phyloP scores from a whole-genome alignment of 108 stramenopile genomes.

The Cylindrotheca fusiformis region DNA sequence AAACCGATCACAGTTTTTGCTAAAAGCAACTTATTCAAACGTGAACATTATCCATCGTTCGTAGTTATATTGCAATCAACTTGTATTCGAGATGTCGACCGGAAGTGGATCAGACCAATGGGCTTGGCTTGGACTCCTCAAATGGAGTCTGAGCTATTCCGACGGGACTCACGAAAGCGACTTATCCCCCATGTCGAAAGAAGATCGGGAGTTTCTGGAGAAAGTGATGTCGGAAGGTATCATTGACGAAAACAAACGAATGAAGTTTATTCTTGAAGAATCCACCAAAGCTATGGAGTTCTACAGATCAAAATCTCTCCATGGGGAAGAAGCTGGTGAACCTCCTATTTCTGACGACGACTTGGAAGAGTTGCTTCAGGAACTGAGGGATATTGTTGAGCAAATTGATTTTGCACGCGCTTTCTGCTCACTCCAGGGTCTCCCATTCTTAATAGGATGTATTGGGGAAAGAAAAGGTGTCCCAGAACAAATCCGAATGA shows the following conservation, averaged over 20 bases:
- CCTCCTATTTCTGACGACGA: conserved; percentile 42
- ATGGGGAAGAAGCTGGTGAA: conserved; percentile 14
- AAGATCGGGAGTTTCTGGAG: conserved; percentile 78
- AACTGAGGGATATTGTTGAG: conserved; percentile 87
- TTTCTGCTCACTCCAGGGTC: conserved; percentile 69
- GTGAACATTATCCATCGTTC: too few relatives aligned
- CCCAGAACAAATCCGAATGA: conserved; percentile 48
- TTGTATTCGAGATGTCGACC: too few relatives aligned
- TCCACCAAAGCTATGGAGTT: conserved; percentile 55
- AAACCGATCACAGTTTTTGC: too few relatives aligned
- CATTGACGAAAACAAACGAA: conserved; percentile 76
- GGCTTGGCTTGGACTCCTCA: conserved; percentile 84
- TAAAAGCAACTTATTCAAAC: too few relatives aligned
- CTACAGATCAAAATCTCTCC: conserved; percentile 5
- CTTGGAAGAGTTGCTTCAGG: conserved; percentile 66
- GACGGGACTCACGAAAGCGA: conserved; percentile 68
- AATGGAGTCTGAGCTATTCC: conserved; percentile 73
- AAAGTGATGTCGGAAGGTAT: conserved; percentile 84
- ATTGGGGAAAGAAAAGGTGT: conserved; percentile 42
- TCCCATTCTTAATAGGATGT: conserved; percentile 72
- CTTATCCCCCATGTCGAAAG: conserved; percentile 57
- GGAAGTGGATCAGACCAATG: conserved; percentile 25
- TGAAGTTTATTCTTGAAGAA: conserved; percentile 69
- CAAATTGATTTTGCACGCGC: conserved; percentile 87
- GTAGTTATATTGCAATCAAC: too few relatives aligned